Evolutionary conservation across 345 rosid species (phyloP), one percentile per base, ranked within the genome.

Genomic region (Eucalyptus microcorys): DNA sequence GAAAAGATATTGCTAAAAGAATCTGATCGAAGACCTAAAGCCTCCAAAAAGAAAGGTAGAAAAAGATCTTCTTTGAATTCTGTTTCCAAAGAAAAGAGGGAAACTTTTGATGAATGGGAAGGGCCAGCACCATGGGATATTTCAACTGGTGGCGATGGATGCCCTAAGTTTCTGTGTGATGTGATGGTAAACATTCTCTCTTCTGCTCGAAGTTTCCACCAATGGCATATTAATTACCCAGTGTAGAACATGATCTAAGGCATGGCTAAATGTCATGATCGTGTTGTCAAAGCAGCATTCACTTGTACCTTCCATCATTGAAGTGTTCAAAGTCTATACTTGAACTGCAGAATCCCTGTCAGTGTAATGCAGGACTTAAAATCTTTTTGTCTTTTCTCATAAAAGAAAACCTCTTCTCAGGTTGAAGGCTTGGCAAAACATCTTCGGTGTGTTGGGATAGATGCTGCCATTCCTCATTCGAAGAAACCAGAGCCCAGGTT

Each of bases 361-460:
- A 87, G 30, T 52, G 79, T 43, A 55, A 49, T 40, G 47, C 47
- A 40, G 83, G 47, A 76, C 84, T 76, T 22, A 40, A 37, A 76
- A 5, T 76, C 43, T 88, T 37, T 26, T n/a, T 26, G 71, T 88
- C 34, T 34, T 86, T 24, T 64, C 47, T 76, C 84, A 76, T 76
- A 22, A 42, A 21, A 76, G 47, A 76, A 76, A 76, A 76, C 47
- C 30, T 90, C 32, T 91, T 15, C 85, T 71, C 91, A 97, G 98
- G 95, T 97, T 90, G 99, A 96, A 94, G 98, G 99, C 90, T 91
- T 97, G 95, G 99, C 99, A 10, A 97, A 97, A 91, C 99, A 97
- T 94, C 92, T 97, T 83, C 96, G 97, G 6, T 97, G 99, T 91
- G 99, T 97, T 83, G 99, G 99, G 34, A 89, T 97, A 80, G 99